Evolutionary conservation across 2,329 filamentous ascomycete genomes (phyloP), one percentile per base, ranked within the genome.

Genomic region (Colletotrichum costaricense): DNA sequence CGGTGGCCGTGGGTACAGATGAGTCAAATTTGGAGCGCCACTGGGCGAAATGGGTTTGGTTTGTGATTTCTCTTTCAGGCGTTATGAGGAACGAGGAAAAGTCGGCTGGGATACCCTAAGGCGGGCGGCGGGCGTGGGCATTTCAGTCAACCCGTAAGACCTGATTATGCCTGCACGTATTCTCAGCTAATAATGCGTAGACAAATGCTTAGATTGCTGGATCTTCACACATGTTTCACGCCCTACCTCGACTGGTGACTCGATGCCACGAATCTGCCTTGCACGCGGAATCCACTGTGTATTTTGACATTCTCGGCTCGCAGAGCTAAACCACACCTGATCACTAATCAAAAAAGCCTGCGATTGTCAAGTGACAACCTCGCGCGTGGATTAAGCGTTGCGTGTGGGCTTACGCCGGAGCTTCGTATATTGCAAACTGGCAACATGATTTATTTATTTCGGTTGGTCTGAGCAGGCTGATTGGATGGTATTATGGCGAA

Each of bases 121-220:
- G 22, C 24, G 19, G 57, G 63, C 69, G 52, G 52, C 69, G 69
- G 62, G 69, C 58, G 30, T 71, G 71, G 67, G 67, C 49, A 73
- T 56, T 22, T 49, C 52, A 38, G 71, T 71, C 62, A 49, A 72
- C 58, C 63, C 63, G 68, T 74, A 72, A 74, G 72, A 63, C 46
- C 68, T 63, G 69, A 67, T 49, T 42, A 38, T 74, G 69, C 63
- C 52, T 33, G 58, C 58, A 42, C 26, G 63, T 54, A 68, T 67
- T 59, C 72, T 56, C 30, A 72, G 63, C 72, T 74, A 74, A 74
- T 68, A 71, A 56, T 30, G 52, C 63, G 55, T 63, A 72, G 63
- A 59, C n/a, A 58, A 42, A 63, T 72, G 63, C 35, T 56, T 49
- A 63, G 60, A 66, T 55, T 70, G 42, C 42, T 57, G 60, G 54